phyloP scores from a whole-genome alignment of 306 rosid genomes.

The Abrus precatorius region DNA sequence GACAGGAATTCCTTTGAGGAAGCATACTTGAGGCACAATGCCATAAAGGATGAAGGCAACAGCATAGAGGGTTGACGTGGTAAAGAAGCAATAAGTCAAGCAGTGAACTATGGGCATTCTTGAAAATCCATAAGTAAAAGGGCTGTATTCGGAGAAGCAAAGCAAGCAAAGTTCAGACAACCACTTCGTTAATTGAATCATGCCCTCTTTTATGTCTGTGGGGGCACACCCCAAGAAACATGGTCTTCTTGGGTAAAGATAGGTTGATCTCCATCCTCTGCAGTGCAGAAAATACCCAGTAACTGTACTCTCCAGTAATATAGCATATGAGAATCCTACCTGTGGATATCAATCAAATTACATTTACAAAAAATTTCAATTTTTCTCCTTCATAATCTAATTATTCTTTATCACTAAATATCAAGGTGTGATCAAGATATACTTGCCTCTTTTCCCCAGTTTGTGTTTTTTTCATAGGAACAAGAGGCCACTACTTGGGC shows the following conservation, averaged over 20 bases:
- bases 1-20: conserved; percentile 53
- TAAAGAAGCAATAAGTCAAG: conserved; percentile 47
- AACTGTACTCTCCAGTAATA: conserved; percentile 51
- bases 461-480: conserved; percentile 51
- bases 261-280: conserved; percentile 60
- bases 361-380: background rate
- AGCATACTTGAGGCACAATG: conserved; percentile 56
- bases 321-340: conserved; percentile 57
- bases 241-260: conserved; percentile 55
- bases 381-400: background rate
- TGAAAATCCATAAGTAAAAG: conserved; percentile 53
- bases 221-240: conserved; percentile 60
- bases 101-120: conserved; percentile 40
- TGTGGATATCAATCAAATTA: background rate
- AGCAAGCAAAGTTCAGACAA: conserved; percentile 51
- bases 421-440: background rate
- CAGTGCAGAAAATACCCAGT: conserved; percentile 54
- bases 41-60: conserved; percentile 52
- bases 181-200: conserved; percentile 56
- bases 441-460: conserved; percentile 63
- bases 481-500: conserved; percentile 54
- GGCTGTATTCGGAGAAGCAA: conserved; percentile 49
- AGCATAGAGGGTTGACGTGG: conserved; percentile 41
- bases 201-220: conserved; percentile 56
- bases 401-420: too few relatives aligned